Percentiles rank a stretch among this genome's conserved stretches.
phyloP scores from a whole-genome alignment of 2,329 filamentous ascomycete species.

The Magnaporthiopsis rhizophila region DNA sequence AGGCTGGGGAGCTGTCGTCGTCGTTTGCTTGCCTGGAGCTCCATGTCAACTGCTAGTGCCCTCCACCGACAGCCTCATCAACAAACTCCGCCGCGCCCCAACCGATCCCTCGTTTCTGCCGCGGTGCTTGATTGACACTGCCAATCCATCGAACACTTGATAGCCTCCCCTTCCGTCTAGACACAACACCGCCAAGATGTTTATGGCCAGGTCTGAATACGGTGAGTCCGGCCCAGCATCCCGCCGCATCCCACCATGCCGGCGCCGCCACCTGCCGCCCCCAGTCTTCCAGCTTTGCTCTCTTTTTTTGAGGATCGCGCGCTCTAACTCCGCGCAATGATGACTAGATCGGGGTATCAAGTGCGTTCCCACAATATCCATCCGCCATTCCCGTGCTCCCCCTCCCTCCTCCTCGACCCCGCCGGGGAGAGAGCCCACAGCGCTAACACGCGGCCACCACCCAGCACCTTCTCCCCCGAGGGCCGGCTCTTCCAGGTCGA shows the following conservation, averaged over 20 bases:
- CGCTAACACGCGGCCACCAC: slow-evolving; percentile 2
- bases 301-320: background rate
- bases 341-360: slow-evolving; percentile 92
- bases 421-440: background rate
- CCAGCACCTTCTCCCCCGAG: slow-evolving; percentile 98
- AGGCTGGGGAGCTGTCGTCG: slow-evolving; percentile 3
- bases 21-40: slow-evolving; percentile 6
- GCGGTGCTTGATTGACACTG: background rate
- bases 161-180: background rate
- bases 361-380: slow-evolving; percentile 42
- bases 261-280: too few species aligned
- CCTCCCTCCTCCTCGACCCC: slow-evolving; percentile 13
- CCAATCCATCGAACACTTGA: background rate
- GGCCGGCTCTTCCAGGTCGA: slow-evolving; percentile 99
- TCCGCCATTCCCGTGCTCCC: slow-evolving; percentile 3
- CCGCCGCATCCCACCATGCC: background rate
- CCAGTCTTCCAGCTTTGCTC: background rate
- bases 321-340: background rate
- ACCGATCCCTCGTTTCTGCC: background rate
- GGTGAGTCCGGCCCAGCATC: slow-evolving; percentile 39
- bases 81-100: background rate
- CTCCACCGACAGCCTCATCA: background rate
- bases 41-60: background rate
- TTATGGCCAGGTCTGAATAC: slow-evolving; percentile 99
- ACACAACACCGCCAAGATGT: slow-evolving; percentile 63